Evolutionary conservation across 495 filamentous ascomycete genomes (phyloP).

Genomic region (Neurospora tetrasperma): DNA sequence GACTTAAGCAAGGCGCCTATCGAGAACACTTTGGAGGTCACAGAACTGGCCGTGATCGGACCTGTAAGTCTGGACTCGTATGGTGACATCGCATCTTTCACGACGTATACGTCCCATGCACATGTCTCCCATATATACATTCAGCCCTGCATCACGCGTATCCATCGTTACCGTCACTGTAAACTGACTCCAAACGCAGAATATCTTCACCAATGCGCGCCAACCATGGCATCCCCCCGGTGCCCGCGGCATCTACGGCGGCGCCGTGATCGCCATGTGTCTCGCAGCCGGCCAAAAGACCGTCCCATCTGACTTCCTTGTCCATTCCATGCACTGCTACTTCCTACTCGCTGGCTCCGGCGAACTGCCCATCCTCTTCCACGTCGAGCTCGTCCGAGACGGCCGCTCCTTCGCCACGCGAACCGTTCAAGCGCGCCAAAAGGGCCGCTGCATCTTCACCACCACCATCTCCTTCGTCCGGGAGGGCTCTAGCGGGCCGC

Average conservation of each 20-base stretch:
- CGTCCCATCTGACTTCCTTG: slow-evolving; percentile 64
- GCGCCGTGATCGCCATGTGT: slow-evolving; percentile 85
- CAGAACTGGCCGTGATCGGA: slow-evolving; percentile 66
- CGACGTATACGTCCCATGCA: not conserved
- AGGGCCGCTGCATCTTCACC: slow-evolving; percentile 86
- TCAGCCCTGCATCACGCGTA: not conserved
- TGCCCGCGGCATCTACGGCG: slow-evolving; percentile 88
- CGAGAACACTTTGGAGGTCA: slow-evolving; percentile 82
- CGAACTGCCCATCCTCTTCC: slow-evolving; percentile 75
- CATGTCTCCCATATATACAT: slow-evolving; percentile 6
- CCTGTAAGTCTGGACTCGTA: slow-evolving; percentile 43
- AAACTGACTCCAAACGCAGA: slow-evolving; percentile 32
- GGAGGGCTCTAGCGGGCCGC: slow-evolving; percentile 51
- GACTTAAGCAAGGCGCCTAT: slow-evolving; percentile 68
- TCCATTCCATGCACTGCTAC: slow-evolving; percentile 98
- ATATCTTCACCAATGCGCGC: slow-evolving; percentile 88
- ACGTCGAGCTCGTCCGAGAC: slow-evolving; percentile 85
- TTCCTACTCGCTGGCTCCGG: slow-evolving; percentile 86
- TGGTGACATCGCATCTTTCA: not conserved
- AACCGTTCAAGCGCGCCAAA: slow-evolving; percentile 86
- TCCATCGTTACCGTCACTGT: not conserved
- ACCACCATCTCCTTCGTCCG: slow-evolving; percentile 82
- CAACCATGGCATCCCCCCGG: slow-evolving; percentile 84
- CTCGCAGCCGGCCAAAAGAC: slow-evolving; percentile 82
- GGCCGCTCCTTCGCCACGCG: slow-evolving; percentile 89